These are phyloP conservation scores for Aleurites moluccanus DNA, from an alignment of 441 rosid genomes.

Conservation along the genomic window DNA sequence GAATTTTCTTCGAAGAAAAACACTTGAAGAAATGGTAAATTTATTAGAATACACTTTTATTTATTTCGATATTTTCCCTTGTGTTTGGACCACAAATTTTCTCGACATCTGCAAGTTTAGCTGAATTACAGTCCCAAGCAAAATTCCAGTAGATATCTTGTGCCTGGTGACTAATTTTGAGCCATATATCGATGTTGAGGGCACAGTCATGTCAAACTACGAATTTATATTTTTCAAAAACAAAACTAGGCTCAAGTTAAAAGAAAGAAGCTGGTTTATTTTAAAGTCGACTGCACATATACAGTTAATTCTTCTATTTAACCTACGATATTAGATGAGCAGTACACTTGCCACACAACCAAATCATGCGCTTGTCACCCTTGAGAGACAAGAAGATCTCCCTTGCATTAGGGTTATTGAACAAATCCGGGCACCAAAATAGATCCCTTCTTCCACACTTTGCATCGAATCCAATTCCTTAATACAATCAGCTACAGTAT, in stretches of 20 bases:
- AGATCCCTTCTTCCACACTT: slow-evolving; percentile 39
- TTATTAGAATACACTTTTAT: not conserved
- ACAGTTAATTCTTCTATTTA: slow-evolving; percentile 16
- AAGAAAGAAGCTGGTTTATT: not conserved
- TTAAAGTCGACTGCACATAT: not conserved
- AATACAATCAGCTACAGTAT: slow-evolving; percentile 50
- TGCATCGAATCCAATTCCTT: slow-evolving; percentile 43
- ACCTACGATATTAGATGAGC: slow-evolving; percentile 13
- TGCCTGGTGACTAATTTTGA: not conserved
- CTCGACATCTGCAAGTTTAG: not conserved
- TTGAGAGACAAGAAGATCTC: slow-evolving; percentile 55
- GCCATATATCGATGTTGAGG: not conserved
- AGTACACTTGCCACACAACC: slow-evolving; percentile 47
- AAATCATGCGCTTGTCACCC: slow-evolving; percentile 39
- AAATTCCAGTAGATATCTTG: not conserved
- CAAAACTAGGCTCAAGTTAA: not conserved
- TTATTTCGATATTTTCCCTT: not conserved
- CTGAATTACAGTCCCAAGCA: not conserved
- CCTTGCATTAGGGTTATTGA: slow-evolving; percentile 48
- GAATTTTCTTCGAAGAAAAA: too few relatives aligned
- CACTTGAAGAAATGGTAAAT: too few relatives aligned
- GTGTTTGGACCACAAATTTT: not conserved
- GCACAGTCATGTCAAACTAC: not conserved
- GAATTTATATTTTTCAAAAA: not conserved
- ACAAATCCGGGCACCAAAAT: slow-evolving; percentile 55